Evolutionary conservation across 768 basidiomycete genomes (phyloP).

Genomic region (Boletus barrowsii): DNA sequence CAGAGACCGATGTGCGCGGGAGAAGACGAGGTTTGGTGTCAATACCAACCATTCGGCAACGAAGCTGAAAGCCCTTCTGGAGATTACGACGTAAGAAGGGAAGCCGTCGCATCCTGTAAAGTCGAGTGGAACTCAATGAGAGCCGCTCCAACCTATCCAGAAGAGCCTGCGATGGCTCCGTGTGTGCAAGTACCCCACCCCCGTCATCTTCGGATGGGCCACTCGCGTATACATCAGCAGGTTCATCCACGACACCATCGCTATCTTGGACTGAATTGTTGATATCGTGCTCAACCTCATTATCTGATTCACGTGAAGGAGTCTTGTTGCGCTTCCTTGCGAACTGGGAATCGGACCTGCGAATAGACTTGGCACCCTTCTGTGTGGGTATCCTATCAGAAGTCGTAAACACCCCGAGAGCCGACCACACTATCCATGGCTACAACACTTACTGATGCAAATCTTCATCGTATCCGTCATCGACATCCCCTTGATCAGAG

Average conservation of each 20-base stretch:
- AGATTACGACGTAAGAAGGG: constrained; percentile 60
- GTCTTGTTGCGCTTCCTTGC: constrained; percentile 4
- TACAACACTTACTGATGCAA: constrained; percentile 4
- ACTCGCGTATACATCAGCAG: neutral
- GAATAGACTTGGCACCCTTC: constrained; percentile 13
- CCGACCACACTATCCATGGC: no score
- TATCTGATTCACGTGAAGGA: neutral
- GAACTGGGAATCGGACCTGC: constrained; percentile 7
- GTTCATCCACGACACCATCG: constrained; percentile 2
- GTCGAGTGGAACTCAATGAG: constrained; percentile 30
- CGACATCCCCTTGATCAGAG: neutral
- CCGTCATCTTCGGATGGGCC: constrained; percentile 12
- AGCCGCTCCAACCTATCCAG: constrained; percentile 35
- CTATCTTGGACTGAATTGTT: neutral
- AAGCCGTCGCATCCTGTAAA: constrained; percentile 40
- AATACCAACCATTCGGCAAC: constrained; percentile 40
- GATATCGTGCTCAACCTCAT: neutral
- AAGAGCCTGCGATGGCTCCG: constrained; percentile 34
- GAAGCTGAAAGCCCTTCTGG: constrained; percentile 42
- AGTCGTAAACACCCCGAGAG: constrained; percentile 1
- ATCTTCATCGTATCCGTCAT: constrained; percentile 2
- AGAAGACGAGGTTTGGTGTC: constrained; percentile 25
- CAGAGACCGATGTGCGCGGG: constrained; percentile 19
- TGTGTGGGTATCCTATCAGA: constrained; percentile 6
- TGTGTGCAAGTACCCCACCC: constrained; percentile 2